Percentiles rank a stretch among this genome's conserved stretches.
These are phyloP conservation scores for Peniophora sp. DNA, from an alignment of 1,284 basidiomycete genomes.

Conservation along the genomic window DNA sequence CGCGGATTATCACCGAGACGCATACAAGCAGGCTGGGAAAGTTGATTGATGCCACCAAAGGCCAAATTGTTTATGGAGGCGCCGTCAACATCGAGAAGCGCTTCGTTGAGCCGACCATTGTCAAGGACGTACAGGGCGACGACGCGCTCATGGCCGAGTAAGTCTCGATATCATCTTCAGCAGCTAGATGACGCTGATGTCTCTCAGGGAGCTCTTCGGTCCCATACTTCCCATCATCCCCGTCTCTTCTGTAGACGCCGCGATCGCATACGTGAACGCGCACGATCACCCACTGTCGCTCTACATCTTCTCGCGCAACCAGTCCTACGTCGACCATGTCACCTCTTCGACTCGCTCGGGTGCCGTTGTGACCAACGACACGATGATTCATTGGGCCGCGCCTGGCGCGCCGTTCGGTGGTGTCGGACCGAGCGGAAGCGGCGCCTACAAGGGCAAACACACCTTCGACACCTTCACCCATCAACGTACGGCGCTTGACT, in stretches of 20 bases:
- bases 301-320: slow-evolving; percentile 67
- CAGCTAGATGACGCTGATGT: background rate
- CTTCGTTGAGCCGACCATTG: slow-evolving; percentile 63
- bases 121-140: slow-evolving; percentile 51
- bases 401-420: slow-evolving; percentile 71
- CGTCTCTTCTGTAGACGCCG: slow-evolving; percentile 64
- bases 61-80: slow-evolving; percentile 67
- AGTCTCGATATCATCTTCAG: slow-evolving; percentile 14
- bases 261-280: slow-evolving; percentile 62
- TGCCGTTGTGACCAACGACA: slow-evolving; percentile 60
- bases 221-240: slow-evolving; percentile 65
- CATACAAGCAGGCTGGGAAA: slow-evolving; percentile 59
- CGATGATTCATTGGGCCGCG: slow-evolving; percentile 43
- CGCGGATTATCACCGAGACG: slow-evolving; percentile 39
- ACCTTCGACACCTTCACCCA: slow-evolving; percentile 68
- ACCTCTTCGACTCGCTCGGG: slow-evolving; percentile 50
- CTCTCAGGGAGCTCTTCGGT: slow-evolving; percentile 27
- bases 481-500: slow-evolving; percentile 49
- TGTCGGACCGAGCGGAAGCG: slow-evolving; percentile 68
- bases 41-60: slow-evolving; percentile 62
- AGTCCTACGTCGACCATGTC: slow-evolving; percentile 9
- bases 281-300: slow-evolving; percentile 70
- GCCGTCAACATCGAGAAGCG: slow-evolving; percentile 48
- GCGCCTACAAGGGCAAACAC: slow-evolving; percentile 56
- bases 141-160: slow-evolving; percentile 76